Evolutionary conservation across 305 asterid genomes (phyloP), one percentile per base, ranked within the genome.

Genomic region (Solanum chacoense): DNA sequence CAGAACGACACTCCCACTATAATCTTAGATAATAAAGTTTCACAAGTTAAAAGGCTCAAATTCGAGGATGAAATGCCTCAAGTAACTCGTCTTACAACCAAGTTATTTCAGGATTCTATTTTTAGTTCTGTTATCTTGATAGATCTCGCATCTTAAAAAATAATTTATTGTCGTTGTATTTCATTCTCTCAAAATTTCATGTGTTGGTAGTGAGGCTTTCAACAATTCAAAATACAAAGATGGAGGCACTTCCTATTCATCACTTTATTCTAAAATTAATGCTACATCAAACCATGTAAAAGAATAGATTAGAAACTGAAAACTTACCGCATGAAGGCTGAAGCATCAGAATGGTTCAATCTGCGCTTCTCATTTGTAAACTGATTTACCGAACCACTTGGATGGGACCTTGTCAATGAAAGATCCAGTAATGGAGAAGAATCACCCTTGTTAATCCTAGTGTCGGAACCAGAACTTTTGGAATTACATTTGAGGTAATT

Each of bases 321-420:
- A 83, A 91, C 95, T 95, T 91, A 97, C 99, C 98, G 88, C n/a
- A 98, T 95, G 91, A 97, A 97, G 85, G 99, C 94, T n/a, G 99
- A 97, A 69, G 96, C 96, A 92, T 95, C 95, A 11, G 99, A 97
- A 90, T 95, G 99, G 90, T 95, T 95, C 89, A 97, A 90, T 84
- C 87, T 79, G 36, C 81, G 92, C 90, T 89, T 89, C 88, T 93
- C 97, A 74, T 94, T 95, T 65, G 92, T 88, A 74, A 71, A 90
- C 91, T 91, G 95, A 92, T 93, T 93, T 86, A 91, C 89, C 20
- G 93, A 93, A 84, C 90, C 91, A 85, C 89, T 89, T 38, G 93
- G 93, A 74, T 93, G 90, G 87, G 94, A 90, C 91, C 98, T 93
- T 90, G 92, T 94, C 92, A 96, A 90, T 84, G 98, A 94, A 88